Percentiles rank a stretch among this genome's conserved stretches.
phyloP scores from a whole-genome alignment of 1,139 yeast species.

The Pneumocystis carinii region DNA sequence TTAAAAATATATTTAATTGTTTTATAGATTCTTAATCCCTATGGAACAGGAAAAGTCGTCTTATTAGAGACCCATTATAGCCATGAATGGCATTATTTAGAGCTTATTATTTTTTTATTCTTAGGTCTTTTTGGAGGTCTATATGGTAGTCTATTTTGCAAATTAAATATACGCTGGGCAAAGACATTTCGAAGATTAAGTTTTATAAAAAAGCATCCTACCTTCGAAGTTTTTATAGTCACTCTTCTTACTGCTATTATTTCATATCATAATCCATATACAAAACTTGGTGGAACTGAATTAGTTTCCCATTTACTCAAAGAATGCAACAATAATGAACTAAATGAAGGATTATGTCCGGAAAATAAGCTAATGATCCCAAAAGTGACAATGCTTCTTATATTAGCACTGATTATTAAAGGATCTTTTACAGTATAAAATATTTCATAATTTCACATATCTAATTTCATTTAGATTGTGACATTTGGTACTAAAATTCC shows the following conservation, averaged over 20 bases:
- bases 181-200: constrained; percentile 27
- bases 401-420: background rate
- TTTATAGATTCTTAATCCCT: constrained; percentile 36
- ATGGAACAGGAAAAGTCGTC: constrained; percentile 49
- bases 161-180: constrained; percentile 39
- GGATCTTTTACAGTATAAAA: constrained; percentile 22
- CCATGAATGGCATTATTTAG: constrained; percentile 42
- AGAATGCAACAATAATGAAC: background rate
- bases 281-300: constrained; percentile 41
- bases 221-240: constrained; percentile 35
- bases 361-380: background rate
- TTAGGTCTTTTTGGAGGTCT: constrained; percentile 46
- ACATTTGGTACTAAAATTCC: constrained; percentile 53
- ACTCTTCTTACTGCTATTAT: constrained; percentile 36
- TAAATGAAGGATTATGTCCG: background rate
- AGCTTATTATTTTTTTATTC: constrained; percentile 34
- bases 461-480: constrained; percentile 37
- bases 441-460: constrained; percentile 6
- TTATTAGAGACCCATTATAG: constrained; percentile 36
- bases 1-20: background rate
- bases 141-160: constrained; percentile 42
- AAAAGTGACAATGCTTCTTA: background rate
- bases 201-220: constrained; percentile 30
- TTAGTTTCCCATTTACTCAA: constrained; percentile 31
- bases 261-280: constrained; percentile 40